Percentiles rank a stretch among this genome's conserved stretches.
These are phyloP conservation scores for Sorghum bicolor DNA, from an alignment of 176 grass and related monocot species.

Conservation along the genomic window Sorghum_bicolor_NCBIv3 NC_012872.2:59407001-59407500, in stretches of 20 bases:
- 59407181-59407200: slow-evolving; percentile 43
- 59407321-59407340: not conserved
- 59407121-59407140: too few relatives aligned
- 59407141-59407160: slow-evolving; percentile 37
- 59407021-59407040: too few relatives aligned
- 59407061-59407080: too few relatives aligned
- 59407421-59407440: not conserved
- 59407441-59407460: not conserved
- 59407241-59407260: slow-evolving; percentile 38
- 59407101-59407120: not conserved
- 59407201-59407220: too few relatives aligned
- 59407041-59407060: too few relatives aligned
- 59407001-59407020: not conserved
- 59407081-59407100: too few relatives aligned
- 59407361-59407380: slow-evolving; percentile 43
- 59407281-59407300: slow-evolving; percentile 54
- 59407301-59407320: slow-evolving; percentile 12
- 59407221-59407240: slow-evolving; percentile 40
- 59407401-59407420: slow-evolving; percentile 28
- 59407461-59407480: not conserved
- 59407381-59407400: slow-evolving; percentile 46
- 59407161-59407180: slow-evolving; percentile 39
- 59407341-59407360: slow-evolving; percentile 46
- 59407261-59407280: slow-evolving; percentile 41
- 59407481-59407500: slow-evolving; percentile 5